phyloP scores from a whole-genome alignment of 345 rosid species.

The Chamaenerion angustifolium region DNA sequence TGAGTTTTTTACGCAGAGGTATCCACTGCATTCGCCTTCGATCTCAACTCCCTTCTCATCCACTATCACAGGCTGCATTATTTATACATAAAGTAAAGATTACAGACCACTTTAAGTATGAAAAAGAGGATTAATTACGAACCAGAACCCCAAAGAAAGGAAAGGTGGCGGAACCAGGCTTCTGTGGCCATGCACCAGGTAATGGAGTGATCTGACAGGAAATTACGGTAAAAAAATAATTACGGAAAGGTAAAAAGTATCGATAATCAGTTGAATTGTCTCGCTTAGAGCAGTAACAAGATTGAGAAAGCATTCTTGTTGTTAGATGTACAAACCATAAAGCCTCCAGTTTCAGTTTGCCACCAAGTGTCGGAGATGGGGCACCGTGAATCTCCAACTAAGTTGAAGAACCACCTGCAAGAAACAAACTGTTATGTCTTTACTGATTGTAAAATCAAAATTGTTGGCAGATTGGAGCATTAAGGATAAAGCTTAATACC shows the following conservation, averaged over 20 bases:
- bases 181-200: slow-evolving; percentile 99
- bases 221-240: slow-evolving; percentile 2
- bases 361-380: slow-evolving; percentile 99
- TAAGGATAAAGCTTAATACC: slow-evolving; percentile 29
- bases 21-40: slow-evolving; percentile 91
- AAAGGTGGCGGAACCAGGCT: slow-evolving; percentile 99
- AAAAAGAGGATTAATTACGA: slow-evolving; percentile 9
- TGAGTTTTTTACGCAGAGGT: slow-evolving; percentile 71
- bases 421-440: no score
- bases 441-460: no score
- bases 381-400: slow-evolving; percentile 80
- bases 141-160: slow-evolving; percentile 99
- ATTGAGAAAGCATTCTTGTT: neutral
- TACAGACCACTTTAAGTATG: neutral
- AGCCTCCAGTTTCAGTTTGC: slow-evolving; percentile 99
- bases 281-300: no score
- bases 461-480: no score
- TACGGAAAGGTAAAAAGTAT: neutral
- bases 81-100: slow-evolving; percentile 7
- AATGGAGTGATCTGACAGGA: slow-evolving; percentile 74
- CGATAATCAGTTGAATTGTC: neutral
- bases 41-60: slow-evolving; percentile 91
- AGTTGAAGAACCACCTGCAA: slow-evolving; percentile 84
- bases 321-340: slow-evolving; percentile 36
- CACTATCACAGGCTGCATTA: slow-evolving; percentile 69